Base-by-base conservation (phyloP, 164 flowering plant species). In the Liquidambar formosana region DNA sequence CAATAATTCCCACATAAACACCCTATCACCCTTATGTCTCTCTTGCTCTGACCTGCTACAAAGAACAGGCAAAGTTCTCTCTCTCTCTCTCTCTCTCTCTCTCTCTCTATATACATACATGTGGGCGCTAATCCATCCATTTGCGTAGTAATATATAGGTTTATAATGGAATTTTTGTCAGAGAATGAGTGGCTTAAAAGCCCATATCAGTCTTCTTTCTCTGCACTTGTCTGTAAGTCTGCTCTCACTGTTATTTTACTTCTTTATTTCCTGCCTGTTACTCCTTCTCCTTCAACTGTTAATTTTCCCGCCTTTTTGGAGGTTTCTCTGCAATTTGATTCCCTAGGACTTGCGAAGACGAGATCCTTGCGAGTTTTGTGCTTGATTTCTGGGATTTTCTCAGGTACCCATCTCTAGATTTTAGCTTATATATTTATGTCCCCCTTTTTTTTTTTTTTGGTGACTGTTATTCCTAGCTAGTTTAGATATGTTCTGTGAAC, bases 151-250 rank as follows among this genome's bases (percentile, higher is more conserved):
- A 22, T 47, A 8, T 45, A 44, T n/a, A 46, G 71, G 25, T 58
- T 63, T 44, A 60, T 61, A 54, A 75, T 70, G 57, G 73, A 70
- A 59, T 65, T 11, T 23, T 46, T 75, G 74, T 71, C 78, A 67
- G 75, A 63, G 71, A 75, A 64, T 64, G 71, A 56, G 62, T 67
- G 72, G 72, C 19, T 67, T 61, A 33, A 68, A 57, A 57, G 68
- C 69, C 72, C 52, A 57, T 71, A 13, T 57, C 57, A 63, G 16
- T 66, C 60, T 38, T 25, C 69, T 57, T 67, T 62, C 45, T 57
- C 63, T 71, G 33, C 61, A 61, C 63, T 58, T 57, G 64, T 69
- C 59, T 71, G 65, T 61, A 61, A 75, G 78, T 75, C 46, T 48
- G 15, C 45, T 45, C 33, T 44, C 51, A 22, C 44, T 59, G 22